Evolutionary conservation across 306 rosid species (phyloP), one percentile per base, ranked within the genome.

Genomic region (Dryas alaskensis): DNA sequence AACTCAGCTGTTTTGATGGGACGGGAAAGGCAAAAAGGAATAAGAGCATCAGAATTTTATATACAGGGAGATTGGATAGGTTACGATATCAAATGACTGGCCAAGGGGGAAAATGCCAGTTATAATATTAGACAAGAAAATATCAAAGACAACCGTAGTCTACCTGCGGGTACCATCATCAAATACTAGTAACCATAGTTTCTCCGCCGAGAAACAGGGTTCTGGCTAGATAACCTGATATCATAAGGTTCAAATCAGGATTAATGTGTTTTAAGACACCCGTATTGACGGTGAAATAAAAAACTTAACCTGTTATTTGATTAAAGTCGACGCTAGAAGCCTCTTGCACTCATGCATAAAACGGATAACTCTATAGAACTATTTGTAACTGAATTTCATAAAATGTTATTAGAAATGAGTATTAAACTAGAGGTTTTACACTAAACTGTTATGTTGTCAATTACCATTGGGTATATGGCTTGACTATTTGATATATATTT

Each of bases 1-100:
- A 85, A 80, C 90, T 89, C 98, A 86, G 97, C 98, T 95, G 98
- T 95, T 90, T 92, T 84, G 84, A 83, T 82, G 89, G 99, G 96
- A 87, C 78, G 95, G 96, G 96, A 83, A 84, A 92, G 92, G 92
- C 89, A 88, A 87, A 85, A 92, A 75, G 84, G 95, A 90, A 92
- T 79, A 94, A 82, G 84, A 80, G 87, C 87, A 95, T 95, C 98
- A 95, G 98, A 84, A 84, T 85, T 87, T 78, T 87, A 79, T 67
- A 70, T 53, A 79, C 47, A 79, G 92, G 97, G 95, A 80, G 83
- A 81, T 81, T 73, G 88, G 96, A 86, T 85, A 88, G 96, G 89
- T 86, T 81, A 87, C 66, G 93, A 80, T 80, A 89, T 84, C 84
- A 86, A 85, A 76, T 10, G 68, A 80, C 75, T 74, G 80, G 76